Conservation (phyloP, 2,329 filamentous ascomycete genomes). For the Cercospora nicotianae region DNA sequence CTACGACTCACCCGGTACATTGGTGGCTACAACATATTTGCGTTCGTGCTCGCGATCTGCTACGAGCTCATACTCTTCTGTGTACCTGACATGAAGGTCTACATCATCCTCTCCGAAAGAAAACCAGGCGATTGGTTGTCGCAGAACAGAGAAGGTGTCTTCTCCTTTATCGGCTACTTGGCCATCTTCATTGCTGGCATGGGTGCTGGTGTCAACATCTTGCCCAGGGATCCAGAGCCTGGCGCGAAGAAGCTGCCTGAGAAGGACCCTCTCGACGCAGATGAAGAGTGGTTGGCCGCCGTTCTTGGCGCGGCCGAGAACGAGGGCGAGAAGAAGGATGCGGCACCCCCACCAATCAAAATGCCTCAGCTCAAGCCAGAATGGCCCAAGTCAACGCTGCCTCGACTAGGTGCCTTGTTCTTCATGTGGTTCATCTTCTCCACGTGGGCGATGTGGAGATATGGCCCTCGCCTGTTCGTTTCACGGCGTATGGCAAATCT, state of each 20-base stretch:
- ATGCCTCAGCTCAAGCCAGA: conserved; percentile 31
- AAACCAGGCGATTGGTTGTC: conserved; percentile 67
- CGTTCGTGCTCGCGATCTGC: conserved; percentile 63
- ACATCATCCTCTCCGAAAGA: conserved; percentile 78
- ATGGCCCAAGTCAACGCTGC: conserved; percentile 32
- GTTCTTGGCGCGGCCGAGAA: conserved; percentile 34
- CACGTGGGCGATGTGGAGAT: conserved; percentile 64
- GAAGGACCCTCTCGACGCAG: conserved; percentile 36
- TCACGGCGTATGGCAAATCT: conserved; percentile 90
- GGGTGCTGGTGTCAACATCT: conserved; percentile 74
- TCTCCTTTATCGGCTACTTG: conserved; percentile 89
- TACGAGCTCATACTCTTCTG: conserved; percentile 78
- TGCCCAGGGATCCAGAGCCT: conserved; percentile 56
- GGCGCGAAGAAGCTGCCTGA: conserved; percentile 21
- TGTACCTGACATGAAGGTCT: conserved; percentile 71
- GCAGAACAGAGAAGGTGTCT: conserved; percentile 93
- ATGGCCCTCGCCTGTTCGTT: conserved; percentile 72
- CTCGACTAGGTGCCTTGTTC: conserved; percentile 64
- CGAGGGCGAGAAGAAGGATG: conserved; percentile 19
- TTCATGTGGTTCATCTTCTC: conserved; percentile 71
- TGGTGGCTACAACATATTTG: conserved; percentile 64
- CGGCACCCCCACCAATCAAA: conserved; percentile 22
- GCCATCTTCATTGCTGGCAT: conserved; percentile 92
- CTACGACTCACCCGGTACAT: conserved; percentile 67
- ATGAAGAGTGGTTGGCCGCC: conserved; percentile 41